Percentiles rank a stretch among this genome's conserved stretches.
phyloP scores from a whole-genome alignment of 2,329 filamentous ascomycete genomes.

The Lachnellula subtilissima region DNA sequence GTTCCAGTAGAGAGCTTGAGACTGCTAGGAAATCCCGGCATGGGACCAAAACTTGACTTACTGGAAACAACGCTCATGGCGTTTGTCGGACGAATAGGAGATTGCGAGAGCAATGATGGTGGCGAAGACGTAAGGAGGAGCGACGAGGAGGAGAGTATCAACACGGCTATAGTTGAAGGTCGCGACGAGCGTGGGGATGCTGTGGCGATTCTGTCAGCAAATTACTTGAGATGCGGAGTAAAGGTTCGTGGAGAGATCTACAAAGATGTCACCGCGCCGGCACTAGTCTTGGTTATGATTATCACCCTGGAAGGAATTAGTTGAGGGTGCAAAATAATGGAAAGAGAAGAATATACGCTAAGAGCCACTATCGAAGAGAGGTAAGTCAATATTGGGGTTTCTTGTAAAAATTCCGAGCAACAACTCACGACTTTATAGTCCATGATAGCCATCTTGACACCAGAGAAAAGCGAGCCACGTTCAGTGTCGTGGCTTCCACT shows the following conservation, averaged over 20 bases:
- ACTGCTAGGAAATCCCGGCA: no score
- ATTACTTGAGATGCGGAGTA: no score
- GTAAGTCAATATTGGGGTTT: background rate
- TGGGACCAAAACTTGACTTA: no score
- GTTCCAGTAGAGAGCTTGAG: no score
- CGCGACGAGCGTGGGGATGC: constrained; percentile 23
- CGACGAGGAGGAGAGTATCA: constrained; percentile 17
- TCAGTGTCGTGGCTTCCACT: constrained; percentile 13
- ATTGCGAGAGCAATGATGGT: constrained; percentile 12
- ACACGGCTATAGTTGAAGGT: constrained; percentile 16
- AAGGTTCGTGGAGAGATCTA: no score
- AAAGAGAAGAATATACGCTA: background rate
- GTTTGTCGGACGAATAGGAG: constrained; percentile 10
- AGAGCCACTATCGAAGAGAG: background rate
- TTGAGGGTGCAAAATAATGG: constrained; percentile 21
- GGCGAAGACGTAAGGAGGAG: constrained; percentile 22
- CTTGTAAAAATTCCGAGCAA: background rate
- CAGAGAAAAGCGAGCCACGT: constrained; percentile 6
- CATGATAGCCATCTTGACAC: constrained; percentile 14
- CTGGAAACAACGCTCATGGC: constrained; percentile 14
- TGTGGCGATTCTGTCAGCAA: no score
- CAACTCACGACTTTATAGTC: constrained; percentile 15
- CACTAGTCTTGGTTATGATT: constrained; percentile 4
- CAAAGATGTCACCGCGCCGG: constrained; percentile 23
- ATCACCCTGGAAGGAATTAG: background rate